Evolutionary conservation across 2,329 filamentous ascomycete species (phyloP).

Genomic region (Aspergillus sergii): DNA sequence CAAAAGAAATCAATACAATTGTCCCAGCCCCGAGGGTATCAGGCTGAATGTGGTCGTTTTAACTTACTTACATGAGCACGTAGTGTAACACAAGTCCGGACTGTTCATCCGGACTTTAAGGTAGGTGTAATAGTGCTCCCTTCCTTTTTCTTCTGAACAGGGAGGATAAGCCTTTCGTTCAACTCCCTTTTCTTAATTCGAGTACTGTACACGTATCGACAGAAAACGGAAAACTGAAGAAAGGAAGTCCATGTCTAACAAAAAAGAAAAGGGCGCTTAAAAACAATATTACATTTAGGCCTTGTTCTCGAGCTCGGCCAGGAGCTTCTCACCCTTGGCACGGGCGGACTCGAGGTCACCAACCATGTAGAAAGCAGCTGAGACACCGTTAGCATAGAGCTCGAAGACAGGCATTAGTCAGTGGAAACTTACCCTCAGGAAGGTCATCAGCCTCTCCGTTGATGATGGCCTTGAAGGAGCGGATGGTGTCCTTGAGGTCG

Average conservation of each 20-base stretch:
- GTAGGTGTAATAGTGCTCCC: conserved; percentile 22
- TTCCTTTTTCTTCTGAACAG: conserved; percentile 17
- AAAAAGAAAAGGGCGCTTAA: conserved; percentile 39
- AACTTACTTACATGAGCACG: conserved; percentile 45
- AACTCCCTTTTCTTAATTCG: conserved; percentile 40
- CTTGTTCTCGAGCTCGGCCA: conserved; percentile 80
- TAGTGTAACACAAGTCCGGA: conserved; percentile 41
- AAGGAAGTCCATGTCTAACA: conserved; percentile 36
- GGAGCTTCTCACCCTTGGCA: conserved; percentile 99
- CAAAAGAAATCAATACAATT: conserved; percentile 36
- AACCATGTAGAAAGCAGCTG: conserved; percentile 91
- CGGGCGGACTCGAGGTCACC: conserved; percentile 91
- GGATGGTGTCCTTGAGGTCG: conserved; percentile 97
- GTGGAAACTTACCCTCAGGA: conserved; percentile 71
- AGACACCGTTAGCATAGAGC: conserved; percentile 27
- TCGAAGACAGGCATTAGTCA: not conserved
- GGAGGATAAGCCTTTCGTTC: conserved; percentile 25
- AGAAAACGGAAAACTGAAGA: conserved; percentile 38
- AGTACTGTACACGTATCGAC: conserved; percentile 45
- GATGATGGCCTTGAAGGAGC: conserved; percentile 96
- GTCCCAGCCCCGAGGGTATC: conserved; percentile 35
- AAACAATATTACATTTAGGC: conserved; percentile 51
- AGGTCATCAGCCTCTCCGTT: conserved; percentile 93
- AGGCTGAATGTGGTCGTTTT: conserved; percentile 41
- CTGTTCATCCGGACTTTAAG: conserved; percentile 28